Evolutionary conservation across 345 rosid species (phyloP).

Genomic region (Microthlaspi erraticum): DNA sequence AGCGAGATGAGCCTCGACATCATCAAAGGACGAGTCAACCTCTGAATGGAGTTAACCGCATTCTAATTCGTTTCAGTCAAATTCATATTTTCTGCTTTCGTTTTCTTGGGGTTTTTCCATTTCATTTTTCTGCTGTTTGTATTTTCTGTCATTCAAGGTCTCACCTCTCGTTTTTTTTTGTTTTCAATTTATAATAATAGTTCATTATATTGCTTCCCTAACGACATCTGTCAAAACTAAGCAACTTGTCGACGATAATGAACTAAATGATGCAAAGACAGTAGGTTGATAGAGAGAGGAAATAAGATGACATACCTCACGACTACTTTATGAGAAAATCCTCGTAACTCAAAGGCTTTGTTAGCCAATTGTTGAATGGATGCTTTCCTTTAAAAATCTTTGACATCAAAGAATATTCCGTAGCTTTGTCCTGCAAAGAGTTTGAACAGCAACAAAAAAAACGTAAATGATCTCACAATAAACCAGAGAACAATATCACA

Average conservation of each 20-base stretch:
- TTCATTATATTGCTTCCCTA: slow-evolving; percentile 30
- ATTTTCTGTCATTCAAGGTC: slow-evolving; percentile 37
- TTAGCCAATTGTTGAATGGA: slow-evolving; percentile 47
- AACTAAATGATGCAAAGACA: slow-evolving; percentile 28
- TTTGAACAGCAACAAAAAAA: not conserved
- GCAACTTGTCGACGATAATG: slow-evolving; percentile 11
- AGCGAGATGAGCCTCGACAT: slow-evolving; percentile 77
- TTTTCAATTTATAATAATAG: slow-evolving; percentile 29
- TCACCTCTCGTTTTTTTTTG: slow-evolving; percentile 9
- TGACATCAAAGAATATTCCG: slow-evolving; percentile 51
- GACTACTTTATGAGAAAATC: slow-evolving; percentile 37
- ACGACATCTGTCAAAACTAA: slow-evolving; percentile 16
- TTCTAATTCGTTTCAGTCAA: slow-evolving; percentile 28
- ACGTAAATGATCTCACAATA: slow-evolving; percentile 10
- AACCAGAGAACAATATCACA: slow-evolving; percentile 17
- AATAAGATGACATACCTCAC: slow-evolving; percentile 33
- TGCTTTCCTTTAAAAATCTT: slow-evolving; percentile 41
- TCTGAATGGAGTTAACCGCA: slow-evolving; percentile 28
- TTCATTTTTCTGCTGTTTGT: slow-evolving; percentile 4
- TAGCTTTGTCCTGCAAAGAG: slow-evolving; percentile 64
- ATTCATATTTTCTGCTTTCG: slow-evolving; percentile 20
- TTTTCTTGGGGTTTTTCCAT: slow-evolving; percentile 7
- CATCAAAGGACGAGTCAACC: slow-evolving; percentile 58
- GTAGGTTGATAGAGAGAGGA: slow-evolving; percentile 18
- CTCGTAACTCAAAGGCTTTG: slow-evolving; percentile 39